These are phyloP conservation scores for Fusarium luffae DNA, from an alignment of 2,329 filamentous ascomycete species.

Conservation along the genomic window DNA sequence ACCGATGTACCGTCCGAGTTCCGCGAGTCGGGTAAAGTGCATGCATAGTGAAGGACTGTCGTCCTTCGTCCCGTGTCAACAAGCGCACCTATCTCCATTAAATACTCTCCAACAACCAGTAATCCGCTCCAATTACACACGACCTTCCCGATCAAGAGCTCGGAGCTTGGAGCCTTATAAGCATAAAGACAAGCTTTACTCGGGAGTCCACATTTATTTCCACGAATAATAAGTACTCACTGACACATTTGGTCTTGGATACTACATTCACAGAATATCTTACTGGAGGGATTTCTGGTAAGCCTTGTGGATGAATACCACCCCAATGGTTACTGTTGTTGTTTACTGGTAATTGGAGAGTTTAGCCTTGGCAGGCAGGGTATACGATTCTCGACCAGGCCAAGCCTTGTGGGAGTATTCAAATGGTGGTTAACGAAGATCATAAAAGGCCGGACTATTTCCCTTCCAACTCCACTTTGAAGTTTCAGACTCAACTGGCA, in stretches of 20 bases:
- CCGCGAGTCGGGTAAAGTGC: background rate
- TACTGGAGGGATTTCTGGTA: slow-evolving; percentile 14
- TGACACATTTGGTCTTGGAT: background rate
- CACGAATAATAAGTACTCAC: background rate
- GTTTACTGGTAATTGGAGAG: background rate
- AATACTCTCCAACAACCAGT: accelerated
- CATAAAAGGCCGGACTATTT: slow-evolving; percentile 1
- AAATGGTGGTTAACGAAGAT: background rate
- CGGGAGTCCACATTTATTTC: background rate
- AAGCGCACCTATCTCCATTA: slow-evolving; percentile 15
- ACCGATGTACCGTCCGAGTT: background rate
- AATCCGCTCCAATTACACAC: background rate
- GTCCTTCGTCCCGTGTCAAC: background rate
- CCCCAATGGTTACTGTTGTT: background rate
- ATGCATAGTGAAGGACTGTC: background rate
- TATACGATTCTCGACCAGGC: too few relatives aligned
- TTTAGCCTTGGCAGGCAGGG: background rate
- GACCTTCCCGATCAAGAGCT: slow-evolving; percentile 8
- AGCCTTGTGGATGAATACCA: background rate
- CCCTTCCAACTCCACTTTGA: background rate
- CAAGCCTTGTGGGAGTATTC: background rate
- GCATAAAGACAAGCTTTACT: slow-evolving; percentile 21
- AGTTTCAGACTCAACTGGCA: background rate
- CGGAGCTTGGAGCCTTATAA: slow-evolving; percentile 20
- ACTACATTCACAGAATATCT: background rate